Evolutionary conservation across 2,329 filamentous ascomycete genomes (phyloP), one percentile per base, ranked within the genome.

Genomic region (Huntiella bhutanensis): DNA sequence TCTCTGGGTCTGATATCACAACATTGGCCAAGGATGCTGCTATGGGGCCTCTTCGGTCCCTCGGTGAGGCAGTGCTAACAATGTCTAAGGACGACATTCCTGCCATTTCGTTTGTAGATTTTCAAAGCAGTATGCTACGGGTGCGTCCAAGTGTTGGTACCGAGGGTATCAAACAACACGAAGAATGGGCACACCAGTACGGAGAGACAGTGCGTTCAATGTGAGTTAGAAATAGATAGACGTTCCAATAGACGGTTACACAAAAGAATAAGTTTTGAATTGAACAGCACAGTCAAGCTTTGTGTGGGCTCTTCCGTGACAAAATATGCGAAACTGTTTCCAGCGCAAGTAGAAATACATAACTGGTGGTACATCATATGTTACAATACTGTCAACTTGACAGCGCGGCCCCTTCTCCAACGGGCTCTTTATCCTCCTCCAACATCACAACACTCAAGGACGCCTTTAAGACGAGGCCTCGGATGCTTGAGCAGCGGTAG

Each of bases 11-110:
- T 2, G 91, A 98, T 57, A 94, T 98, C 53, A 96, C 91, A 16
- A 87, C 91, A 1, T 68, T 98, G 6, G 91, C 91, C 5, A 98
- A 98, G 62, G 91, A 98, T 58, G 91, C 91, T 6, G 91, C 91
- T 2, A 98, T 98, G 91, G 88, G 91, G 0, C 91, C 91, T 0
- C 66, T 98, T 10, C 75, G 91, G 32, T 88, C 85, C 45, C 67
- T 96, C 2, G 91, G 91, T 19, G 91, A 96, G 59, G 84, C 82
- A 36, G 65, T 98, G 28, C 68, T 98, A 33, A 78, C 83, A 53
- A 96, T 92, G 70, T 82, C 81, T 0, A 93, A 91, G 73, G 91
- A 98, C 51, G 77, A 96, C 54, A 96, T 98, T 54, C 72, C 87
- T 10, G 80, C 87, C 1, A 96, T 98, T 51, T 71, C 73, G 45